phyloP scores from a whole-genome alignment of 2,329 filamentous ascomycete species.

The Nothomitra cinnamomea region DNA sequence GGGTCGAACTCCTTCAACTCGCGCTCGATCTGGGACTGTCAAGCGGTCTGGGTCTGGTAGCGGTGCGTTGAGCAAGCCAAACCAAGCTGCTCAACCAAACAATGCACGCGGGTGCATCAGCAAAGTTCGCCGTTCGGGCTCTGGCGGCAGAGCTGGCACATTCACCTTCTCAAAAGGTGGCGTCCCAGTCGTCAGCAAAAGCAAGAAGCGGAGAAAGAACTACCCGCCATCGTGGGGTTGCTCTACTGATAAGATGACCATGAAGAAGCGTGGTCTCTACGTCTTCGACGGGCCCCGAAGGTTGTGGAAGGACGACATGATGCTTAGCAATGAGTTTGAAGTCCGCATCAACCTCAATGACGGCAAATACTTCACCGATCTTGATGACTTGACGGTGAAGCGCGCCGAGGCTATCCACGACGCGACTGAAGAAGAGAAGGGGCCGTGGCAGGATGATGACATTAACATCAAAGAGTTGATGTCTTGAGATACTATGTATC shows the following conservation, averaged over 20 bases:
- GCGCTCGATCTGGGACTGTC: slow-evolving; percentile 1
- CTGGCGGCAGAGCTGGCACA: neutral
- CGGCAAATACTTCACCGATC: slow-evolving; percentile 64
- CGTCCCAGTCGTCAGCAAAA: slow-evolving; percentile 39
- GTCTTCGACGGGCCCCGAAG: slow-evolving; percentile 79
- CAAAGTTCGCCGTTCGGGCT: slow-evolving; percentile 25
- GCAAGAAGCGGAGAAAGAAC: slow-evolving; percentile 81
- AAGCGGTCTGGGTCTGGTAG: slow-evolving; percentile 21
- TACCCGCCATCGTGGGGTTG: slow-evolving; percentile 93
- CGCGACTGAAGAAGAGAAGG: slow-evolving; percentile 74
- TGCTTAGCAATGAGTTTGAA: slow-evolving; percentile 89
- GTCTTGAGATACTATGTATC: neutral
- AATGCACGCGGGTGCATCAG: neutral
- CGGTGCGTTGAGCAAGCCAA: slow-evolving; percentile 32
- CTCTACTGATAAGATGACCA: slow-evolving; percentile 82
- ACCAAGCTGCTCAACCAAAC: neutral
- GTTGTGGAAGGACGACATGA: slow-evolving; percentile 97
- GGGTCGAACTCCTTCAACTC: neutral
- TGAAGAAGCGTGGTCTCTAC: slow-evolving; percentile 91
- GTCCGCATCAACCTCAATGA: slow-evolving; percentile 67
- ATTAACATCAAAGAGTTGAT: slow-evolving; percentile 1
- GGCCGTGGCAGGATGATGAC: slow-evolving; percentile 40
- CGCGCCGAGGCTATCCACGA: slow-evolving; percentile 70
- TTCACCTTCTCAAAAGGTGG: slow-evolving; percentile 64
- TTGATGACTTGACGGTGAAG: slow-evolving; percentile 79